Percentiles rank a stretch among this genome's conserved stretches.
These are phyloP conservation scores for Ascochyta koolunga DNA, from an alignment of 2,329 filamentous ascomycete species.

Conservation along the genomic window DNA sequence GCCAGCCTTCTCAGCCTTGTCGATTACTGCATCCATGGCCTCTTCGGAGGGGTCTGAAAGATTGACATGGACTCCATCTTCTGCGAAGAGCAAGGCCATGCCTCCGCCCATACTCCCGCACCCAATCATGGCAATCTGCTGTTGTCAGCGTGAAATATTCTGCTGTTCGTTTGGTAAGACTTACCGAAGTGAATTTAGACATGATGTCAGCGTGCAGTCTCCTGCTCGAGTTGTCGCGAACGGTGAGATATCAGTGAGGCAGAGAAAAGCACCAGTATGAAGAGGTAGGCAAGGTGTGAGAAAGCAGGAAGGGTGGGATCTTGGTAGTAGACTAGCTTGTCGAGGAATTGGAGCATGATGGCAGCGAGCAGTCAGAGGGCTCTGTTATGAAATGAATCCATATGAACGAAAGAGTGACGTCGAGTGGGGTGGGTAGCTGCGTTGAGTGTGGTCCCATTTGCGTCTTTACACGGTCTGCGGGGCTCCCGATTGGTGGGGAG, in stretches of 20 bases:
- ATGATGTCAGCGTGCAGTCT: slow-evolving; percentile 19
- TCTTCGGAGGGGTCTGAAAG: slow-evolving; percentile 60
- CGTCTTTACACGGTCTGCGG: background rate
- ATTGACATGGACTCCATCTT: slow-evolving; percentile 61
- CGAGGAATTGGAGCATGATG: slow-evolving; percentile 37
- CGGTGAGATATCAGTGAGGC: slow-evolving; percentile 34
- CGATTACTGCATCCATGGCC: slow-evolving; percentile 54
- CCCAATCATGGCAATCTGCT: slow-evolving; percentile 63
- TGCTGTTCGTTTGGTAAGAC: slow-evolving; percentile 1
- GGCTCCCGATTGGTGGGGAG: background rate
- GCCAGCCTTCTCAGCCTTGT: slow-evolving; percentile 49
- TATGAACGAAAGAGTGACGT: slow-evolving; percentile 17
- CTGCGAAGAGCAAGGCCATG: slow-evolving; percentile 64
- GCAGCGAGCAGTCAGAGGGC: background rate
- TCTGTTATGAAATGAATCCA: slow-evolving; percentile 5
- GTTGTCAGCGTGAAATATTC: slow-evolving; percentile 4
- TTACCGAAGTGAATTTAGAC: slow-evolving; percentile 34
- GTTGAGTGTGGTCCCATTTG: slow-evolving; percentile 11
- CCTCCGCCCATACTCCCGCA: slow-evolving; percentile 66
- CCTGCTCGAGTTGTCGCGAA: slow-evolving; percentile 21
- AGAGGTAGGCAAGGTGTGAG: slow-evolving; percentile 38
- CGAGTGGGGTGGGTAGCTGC: slow-evolving; percentile 12
- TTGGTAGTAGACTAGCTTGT: slow-evolving; percentile 36
- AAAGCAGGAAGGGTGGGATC: slow-evolving; percentile 41
- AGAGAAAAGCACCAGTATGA: slow-evolving; percentile 33